Percentiles rank a stretch among this genome's conserved stretches.
Evolutionary conservation across 2,329 filamentous ascomycete genomes (phyloP).

Genomic region (Elsinoe necatrix): DNA sequence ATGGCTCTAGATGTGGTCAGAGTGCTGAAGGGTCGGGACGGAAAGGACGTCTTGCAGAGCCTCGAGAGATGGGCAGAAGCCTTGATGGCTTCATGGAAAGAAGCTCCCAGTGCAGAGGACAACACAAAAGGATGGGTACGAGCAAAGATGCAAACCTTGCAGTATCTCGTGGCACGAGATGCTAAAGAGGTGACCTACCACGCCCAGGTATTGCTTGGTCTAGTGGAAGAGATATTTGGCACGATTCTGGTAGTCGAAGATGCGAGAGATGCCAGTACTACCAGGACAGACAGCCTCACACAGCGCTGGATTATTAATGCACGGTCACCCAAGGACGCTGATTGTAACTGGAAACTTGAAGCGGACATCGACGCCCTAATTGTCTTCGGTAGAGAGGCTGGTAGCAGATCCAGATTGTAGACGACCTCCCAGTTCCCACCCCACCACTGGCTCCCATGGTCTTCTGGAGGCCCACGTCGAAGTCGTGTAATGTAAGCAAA

Average conservation of each 20-base stretch:
- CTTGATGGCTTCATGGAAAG: neutral
- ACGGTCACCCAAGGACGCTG: neutral
- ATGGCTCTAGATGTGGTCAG: slow-evolving; percentile 48
- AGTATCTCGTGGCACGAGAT: neutral
- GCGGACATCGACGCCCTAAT: neutral
- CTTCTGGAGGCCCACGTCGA: too few species aligned
- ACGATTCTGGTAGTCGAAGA: neutral
- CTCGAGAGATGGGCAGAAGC: neutral
- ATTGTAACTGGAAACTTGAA: neutral
- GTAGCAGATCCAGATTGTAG: neutral
- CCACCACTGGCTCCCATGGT: too few species aligned
- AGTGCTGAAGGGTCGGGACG: slow-evolving; percentile 28
- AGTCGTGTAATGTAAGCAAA: too few species aligned
- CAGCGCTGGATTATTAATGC: neutral
- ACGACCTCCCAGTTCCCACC: too few species aligned
- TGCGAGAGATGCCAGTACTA: neutral
- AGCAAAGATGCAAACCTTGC: neutral
- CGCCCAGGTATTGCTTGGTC: neutral
- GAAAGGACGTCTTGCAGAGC: neutral
- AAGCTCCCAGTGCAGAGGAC: neutral
- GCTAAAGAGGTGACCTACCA: neutral
- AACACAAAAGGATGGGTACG: neutral
- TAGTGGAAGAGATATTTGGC: neutral
- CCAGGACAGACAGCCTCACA: neutral
- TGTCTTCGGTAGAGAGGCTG: neutral